A percentile compares a stretch with the other conserved stretches of the same genome.
Conservation (phyloP, 306 rosid genomes). For the Dalbergia cultrata region DNA sequence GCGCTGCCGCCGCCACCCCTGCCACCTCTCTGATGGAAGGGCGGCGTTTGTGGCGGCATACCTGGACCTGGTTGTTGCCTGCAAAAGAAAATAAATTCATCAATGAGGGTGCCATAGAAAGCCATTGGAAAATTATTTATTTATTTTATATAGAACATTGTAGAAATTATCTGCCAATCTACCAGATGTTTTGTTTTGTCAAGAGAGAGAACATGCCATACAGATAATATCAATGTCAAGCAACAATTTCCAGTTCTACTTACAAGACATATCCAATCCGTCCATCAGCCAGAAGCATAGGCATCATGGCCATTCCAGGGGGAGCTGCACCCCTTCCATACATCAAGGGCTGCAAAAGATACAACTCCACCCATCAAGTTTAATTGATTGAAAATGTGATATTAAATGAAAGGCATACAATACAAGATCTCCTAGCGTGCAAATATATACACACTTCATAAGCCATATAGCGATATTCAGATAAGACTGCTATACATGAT, state of each 20-base stretch:
- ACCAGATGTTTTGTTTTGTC: background rate
- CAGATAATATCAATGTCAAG: background rate
- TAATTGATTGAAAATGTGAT: constrained; percentile 23
- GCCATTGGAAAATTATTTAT: background rate
- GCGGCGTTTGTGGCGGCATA: constrained; percentile 61
- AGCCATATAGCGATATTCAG: constrained; percentile 7
- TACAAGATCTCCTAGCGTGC: constrained; percentile 9
- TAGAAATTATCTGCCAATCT: constrained; percentile 23
- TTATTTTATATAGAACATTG: background rate
- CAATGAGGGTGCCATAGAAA: constrained; percentile 15
- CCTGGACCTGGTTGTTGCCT: constrained; percentile 97
- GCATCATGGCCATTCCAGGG: constrained; percentile 95
- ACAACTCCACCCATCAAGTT: constrained; percentile 41
- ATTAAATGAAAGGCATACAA: constrained; percentile 27
- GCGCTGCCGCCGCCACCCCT: constrained; percentile 61
- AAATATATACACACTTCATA: constrained; percentile 26
- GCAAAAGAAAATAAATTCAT: constrained; percentile 45
- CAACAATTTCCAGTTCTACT: constrained; percentile 48
- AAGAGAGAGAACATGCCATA: constrained; percentile 21
- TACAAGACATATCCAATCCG: constrained; percentile 95
- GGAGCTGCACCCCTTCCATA: constrained; percentile 88
- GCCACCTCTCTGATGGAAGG: constrained; percentile 72
- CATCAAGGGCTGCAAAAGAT: constrained; percentile 75
- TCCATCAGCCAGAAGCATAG: constrained; percentile 96
- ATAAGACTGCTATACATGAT: constrained; percentile 6